phyloP scores from a whole-genome alignment of 1,139 yeast species.

The Blastobotrys arbuscula region DNA sequence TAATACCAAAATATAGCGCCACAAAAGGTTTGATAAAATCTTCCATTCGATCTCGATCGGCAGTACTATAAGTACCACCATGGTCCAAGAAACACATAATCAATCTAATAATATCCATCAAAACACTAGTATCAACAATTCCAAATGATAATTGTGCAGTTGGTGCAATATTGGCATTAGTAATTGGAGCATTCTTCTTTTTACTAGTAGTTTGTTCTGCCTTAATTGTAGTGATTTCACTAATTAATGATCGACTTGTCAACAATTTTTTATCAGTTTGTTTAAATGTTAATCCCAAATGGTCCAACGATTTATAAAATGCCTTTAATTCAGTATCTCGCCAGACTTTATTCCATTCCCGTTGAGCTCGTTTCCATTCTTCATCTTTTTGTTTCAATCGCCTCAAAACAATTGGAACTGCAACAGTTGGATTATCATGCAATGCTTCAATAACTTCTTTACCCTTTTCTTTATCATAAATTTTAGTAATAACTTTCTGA shows the following conservation, averaged over 20 bases:
- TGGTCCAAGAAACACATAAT: constrained; percentile 65
- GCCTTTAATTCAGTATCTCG: constrained; percentile 96
- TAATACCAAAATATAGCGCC: constrained; percentile 59
- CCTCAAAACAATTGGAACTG: constrained; percentile 87
- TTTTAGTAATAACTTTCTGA: constrained; percentile 84
- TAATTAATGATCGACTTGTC: constrained; percentile 82
- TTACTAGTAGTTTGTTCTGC: constrained; percentile 81
- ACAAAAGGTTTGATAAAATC: constrained; percentile 68
- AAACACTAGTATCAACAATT: constrained; percentile 60
- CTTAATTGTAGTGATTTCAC: constrained; percentile 88
- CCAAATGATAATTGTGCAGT: constrained; percentile 63
- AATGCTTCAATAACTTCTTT: constrained; percentile 93
- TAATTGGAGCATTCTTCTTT: constrained; percentile 81
- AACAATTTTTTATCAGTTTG: constrained; percentile 91
- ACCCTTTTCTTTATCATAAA: constrained; percentile 92
- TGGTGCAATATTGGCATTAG: constrained; percentile 22
- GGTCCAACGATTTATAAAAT: constrained; percentile 88
- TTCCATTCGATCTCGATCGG: constrained; percentile 74
- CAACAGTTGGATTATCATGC: constrained; percentile 90
- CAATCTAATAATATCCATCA: constrained; percentile 68
- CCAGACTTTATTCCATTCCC: constrained; percentile 99
- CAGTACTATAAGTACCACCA: constrained; percentile 64
- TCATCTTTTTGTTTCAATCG: constrained; percentile 96
- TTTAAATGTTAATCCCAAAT: constrained; percentile 89
- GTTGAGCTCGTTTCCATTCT: constrained; percentile 97